These are phyloP conservation scores for Coniophora puteana DNA, from an alignment of 1,284 basidiomycete genomes.

Conservation along the genomic window DNA sequence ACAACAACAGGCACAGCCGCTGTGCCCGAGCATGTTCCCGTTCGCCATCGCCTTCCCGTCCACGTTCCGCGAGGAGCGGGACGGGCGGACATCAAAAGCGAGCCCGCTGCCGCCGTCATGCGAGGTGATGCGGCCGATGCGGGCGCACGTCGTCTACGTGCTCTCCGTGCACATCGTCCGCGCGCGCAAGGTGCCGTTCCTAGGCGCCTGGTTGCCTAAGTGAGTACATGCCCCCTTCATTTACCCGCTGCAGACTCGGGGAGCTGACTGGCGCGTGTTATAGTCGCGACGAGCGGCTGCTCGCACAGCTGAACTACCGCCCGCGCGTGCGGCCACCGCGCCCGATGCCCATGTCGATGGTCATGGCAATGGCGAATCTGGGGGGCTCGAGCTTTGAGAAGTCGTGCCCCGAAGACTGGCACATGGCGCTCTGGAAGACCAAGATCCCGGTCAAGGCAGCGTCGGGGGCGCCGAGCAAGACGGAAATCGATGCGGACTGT, in stretches of 20 bases:
- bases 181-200: constrained; percentile 32
- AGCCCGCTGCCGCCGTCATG: constrained; percentile 52
- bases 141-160: constrained; percentile 38
- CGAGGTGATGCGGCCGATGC: constrained; percentile 26
- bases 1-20: too few species aligned
- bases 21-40: constrained; percentile 44
- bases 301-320: constrained; percentile 35
- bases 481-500: constrained; percentile 32
- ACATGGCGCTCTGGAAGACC: constrained; percentile 44
- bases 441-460: constrained; percentile 15
- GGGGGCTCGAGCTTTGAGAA: constrained; percentile 48
- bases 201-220: constrained; percentile 34
- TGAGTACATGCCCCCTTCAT: constrained; percentile 17
- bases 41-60: constrained; percentile 47
- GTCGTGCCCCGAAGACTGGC: constrained; percentile 59
- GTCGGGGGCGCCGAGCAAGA: constrained; percentile 19
- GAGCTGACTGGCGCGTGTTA: constrained; percentile 13
- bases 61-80: constrained; percentile 33
- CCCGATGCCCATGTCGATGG: constrained; percentile 41
- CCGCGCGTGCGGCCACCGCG: constrained; percentile 52
- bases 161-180: constrained; percentile 42
- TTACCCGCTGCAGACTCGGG: constrained; percentile 1
- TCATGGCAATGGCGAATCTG: too few species aligned
- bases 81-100: constrained; percentile 14
- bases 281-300: constrained; percentile 29